Percentiles rank a stretch among this genome's conserved stretches.
These are phyloP conservation scores for Fusarium fracticaudum DNA, from an alignment of 2,329 filamentous ascomycete species.

Conservation along the genomic window DNA sequence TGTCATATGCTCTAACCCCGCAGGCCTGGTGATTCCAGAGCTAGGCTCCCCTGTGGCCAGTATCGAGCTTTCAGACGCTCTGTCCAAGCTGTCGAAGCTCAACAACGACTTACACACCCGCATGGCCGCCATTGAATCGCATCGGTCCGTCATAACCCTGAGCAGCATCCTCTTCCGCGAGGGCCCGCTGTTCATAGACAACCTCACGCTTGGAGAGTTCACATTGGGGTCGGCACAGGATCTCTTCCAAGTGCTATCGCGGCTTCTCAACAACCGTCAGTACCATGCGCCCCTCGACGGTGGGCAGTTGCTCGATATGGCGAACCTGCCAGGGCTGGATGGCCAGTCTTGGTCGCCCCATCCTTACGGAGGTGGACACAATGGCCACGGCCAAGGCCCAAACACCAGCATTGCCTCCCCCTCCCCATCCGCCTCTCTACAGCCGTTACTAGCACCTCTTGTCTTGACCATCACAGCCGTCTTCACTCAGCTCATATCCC, in stretches of 20 bases:
- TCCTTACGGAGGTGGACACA: neutral
- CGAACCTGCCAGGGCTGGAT: neutral
- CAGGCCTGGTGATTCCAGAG: neutral
- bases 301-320: neutral
- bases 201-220: neutral
- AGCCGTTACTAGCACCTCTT: neutral
- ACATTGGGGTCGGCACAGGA: neutral
- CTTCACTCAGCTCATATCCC: neutral
- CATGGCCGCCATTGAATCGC: neutral
- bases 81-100: neutral
- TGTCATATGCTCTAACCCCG: neutral
- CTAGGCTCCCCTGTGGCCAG: rapidly evolving
- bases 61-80: neutral
- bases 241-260: neutral
- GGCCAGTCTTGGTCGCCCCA: neutral
- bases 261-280: neutral
- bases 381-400: neutral
- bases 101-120: neutral
- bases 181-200: neutral
- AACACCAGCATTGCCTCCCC: neutral
- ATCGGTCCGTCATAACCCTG: neutral
- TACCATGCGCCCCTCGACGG: too few species aligned
- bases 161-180: neutral
- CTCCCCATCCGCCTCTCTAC: neutral
- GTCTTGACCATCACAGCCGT: neutral